Evolutionary conservation across 345 rosid genomes (phyloP).

Genomic region (Rhizophora apiculata): DNA sequence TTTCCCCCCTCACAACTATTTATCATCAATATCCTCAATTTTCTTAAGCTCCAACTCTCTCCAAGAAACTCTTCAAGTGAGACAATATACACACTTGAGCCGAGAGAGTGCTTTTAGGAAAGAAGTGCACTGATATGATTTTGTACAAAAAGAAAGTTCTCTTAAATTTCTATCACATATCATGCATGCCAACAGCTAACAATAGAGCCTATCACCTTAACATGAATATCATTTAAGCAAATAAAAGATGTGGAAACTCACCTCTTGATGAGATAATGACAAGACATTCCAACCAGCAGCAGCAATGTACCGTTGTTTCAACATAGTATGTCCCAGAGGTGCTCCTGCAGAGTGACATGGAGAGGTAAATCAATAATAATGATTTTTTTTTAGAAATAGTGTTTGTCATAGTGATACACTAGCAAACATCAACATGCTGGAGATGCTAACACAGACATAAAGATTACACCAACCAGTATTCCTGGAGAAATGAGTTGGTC

Average conservation of each 20-base stretch:
- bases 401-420: neutral
- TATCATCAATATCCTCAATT: neutral
- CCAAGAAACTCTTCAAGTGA: neutral
- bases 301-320: slow-evolving; percentile 67
- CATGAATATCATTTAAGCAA: neutral
- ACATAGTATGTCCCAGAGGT: slow-evolving; percentile 84
- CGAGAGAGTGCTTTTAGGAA: neutral
- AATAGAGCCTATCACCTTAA: too few relatives aligned
- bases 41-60: neutral
- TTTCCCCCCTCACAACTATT: neutral
- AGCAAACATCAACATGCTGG: neutral
- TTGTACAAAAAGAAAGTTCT: neutral
- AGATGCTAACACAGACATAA: slow-evolving; percentile 5
- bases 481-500: slow-evolving; percentile 92
- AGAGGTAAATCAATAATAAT: neutral
- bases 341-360: slow-evolving; percentile 44
- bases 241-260: slow-evolving; percentile 24
- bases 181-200: too few relatives aligned
- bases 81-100: neutral
- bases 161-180: neutral
- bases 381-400: too few relatives aligned
- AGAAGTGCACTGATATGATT: neutral
- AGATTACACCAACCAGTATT: slow-evolving; percentile 53
- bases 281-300: slow-evolving; percentile 89
- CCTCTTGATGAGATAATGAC: slow-evolving; percentile 79